phyloP scores from a whole-genome alignment of 768 basidiomycete species.

The Artomyces pyxidatus region DNA sequence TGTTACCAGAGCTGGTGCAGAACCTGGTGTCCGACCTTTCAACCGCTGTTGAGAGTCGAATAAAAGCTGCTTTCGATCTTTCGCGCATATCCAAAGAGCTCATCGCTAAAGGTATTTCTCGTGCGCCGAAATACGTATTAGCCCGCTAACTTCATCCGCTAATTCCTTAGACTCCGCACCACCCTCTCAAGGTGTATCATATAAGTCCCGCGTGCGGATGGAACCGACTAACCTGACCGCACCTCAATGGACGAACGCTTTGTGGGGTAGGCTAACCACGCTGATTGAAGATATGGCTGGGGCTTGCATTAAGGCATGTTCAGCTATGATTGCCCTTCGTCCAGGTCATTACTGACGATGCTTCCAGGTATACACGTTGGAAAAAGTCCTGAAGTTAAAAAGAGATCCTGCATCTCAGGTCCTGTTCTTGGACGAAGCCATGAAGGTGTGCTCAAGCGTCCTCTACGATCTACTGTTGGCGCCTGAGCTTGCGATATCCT shows the following conservation, averaged over 20 bases:
- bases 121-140: background rate
- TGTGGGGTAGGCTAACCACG: slow-evolving; percentile 75
- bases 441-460: slow-evolving; percentile 55
- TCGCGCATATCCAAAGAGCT: slow-evolving; percentile 81
- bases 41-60: slow-evolving; percentile 74
- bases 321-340: background rate
- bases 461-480: background rate
- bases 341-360: background rate
- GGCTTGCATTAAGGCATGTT: slow-evolving; percentile 77
- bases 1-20: slow-evolving; percentile 77
- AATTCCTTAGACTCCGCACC: slow-evolving; percentile 18
- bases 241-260: slow-evolving; percentile 74
- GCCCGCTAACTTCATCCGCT: background rate
- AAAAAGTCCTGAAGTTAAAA: slow-evolving; percentile 88
- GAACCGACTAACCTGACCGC: slow-evolving; percentile 87
- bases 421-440: slow-evolving; percentile 85
- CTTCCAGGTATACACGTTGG: slow-evolving; percentile 81
- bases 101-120: slow-evolving; percentile 69
- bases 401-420: slow-evolving; percentile 70
- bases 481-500: too few species aligned
- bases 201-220: slow-evolving; percentile 80
- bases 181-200: slow-evolving; percentile 36
- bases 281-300: slow-evolving; percentile 86
- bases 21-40: slow-evolving; percentile 72
- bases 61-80: slow-evolving; percentile 80